Base-by-base conservation (phyloP, 768 basidiomycete species). In the Termitomyces sp. region DNA sequence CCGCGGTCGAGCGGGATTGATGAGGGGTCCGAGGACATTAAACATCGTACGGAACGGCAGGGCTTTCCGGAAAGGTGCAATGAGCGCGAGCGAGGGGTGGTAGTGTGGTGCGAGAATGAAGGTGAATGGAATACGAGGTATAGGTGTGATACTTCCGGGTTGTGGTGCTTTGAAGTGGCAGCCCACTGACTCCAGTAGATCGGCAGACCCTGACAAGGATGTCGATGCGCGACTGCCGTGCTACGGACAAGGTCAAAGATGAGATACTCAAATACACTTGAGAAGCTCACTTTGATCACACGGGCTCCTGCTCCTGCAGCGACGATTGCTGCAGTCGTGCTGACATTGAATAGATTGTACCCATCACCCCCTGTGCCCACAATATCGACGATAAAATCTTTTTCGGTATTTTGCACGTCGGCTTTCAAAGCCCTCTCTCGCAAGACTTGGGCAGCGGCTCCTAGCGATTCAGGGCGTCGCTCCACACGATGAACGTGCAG, bases 331-430 rank as follows among this genome's bases (percentile, higher is more conserved):
- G 96, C 95, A 2, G 93, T 88, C 1, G 96, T 98, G 69, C 93
- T 95, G 54, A 98, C 95, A 69, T 98, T 98, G 81, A 95, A 98
- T 0, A 95, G 88, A 67, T 98, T 91, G 72, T 95, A 86, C 0
- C 95, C 95, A 72, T 98, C 97, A 7, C 97, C 96, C 12, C 96
- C 94, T 0, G 93, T 95, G 2, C 94, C 94, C 22, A 96, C 94
- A 58, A 96, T 92, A 50, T 76, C 74, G 18, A 76, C 88, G 15
- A 91, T 82, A 56, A 91, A 92, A 70, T 95, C 92, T 6, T 76
- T 71, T 45, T 86, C 81, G 2, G 70, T 70, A 33, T 81, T 79
- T 55, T 86, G 77, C 39, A 92, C 80, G 2, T 73, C 75, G 1
- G 87, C 86, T 44, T 80, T 79, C 54, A 91, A 70, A 2, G 91